Evolutionary conservation across 768 basidiomycete genomes (phyloP), one percentile per base, ranked within the genome.

Genomic region (Termitomyces sp.): DNA sequence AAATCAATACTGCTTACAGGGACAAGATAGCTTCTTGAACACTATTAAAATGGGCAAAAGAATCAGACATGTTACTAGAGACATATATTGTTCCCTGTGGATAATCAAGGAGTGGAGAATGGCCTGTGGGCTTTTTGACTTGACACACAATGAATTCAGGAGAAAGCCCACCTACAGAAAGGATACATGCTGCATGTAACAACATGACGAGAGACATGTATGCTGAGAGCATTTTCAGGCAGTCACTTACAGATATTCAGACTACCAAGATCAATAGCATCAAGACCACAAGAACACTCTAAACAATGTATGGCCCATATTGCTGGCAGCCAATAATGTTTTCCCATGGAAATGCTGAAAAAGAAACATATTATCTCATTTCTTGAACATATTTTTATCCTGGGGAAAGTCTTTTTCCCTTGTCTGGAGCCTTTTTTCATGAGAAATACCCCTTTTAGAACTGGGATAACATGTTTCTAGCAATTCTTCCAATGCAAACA

Each of bases 81-180:
- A 87, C 85, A 55, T 78, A 86, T 3, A 87, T 67, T 0, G 84
- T 86, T 10, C 80, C 82, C 6, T 59, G 19, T 0, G 82, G 82
- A 63, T 85, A 87, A 9, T 80, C 82, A 1, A 52, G 17, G 11
- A 84, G 67, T 16, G 84, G 78, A 3, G 79, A 79, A 3, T 64
- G 45, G 0, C 66, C 63, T 0, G 57, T 45, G 2, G 77, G 64
- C 57, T 84, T 84, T 62, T 79, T 71, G 25, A 79, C 61, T 60
- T 86, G 85, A 61, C 84, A 86, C 3, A 68, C 39, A 16, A 76
- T 49, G 60, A 79, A 80, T 16, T 64, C 53, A 0, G 81, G 75
- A 2, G 84, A 85, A 40, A 83, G 71, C 8, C 74, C 70, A 7
- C n/a, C 7, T 9, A 51, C 50, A 11, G 17, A 39, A 51, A n/a